phyloP scores from a whole-genome alignment of 305 asterid genomes.

The Ilex paraguariensis region DNA sequence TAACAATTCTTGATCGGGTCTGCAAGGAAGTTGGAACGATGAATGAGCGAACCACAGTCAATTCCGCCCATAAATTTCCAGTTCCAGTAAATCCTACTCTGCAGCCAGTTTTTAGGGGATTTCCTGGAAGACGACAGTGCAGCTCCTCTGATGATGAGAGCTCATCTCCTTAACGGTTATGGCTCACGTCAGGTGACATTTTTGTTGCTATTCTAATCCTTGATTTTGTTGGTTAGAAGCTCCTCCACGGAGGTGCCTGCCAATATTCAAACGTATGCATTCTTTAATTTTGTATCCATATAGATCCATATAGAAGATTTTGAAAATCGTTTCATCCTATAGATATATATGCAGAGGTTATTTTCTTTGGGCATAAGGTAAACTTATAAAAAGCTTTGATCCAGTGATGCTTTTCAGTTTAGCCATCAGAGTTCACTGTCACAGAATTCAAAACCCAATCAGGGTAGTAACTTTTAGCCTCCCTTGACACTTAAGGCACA shows the following conservation, averaged over 20 bases:
- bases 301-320: slow-evolving; percentile 35
- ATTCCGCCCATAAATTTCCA: slow-evolving; percentile 70
- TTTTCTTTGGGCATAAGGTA: slow-evolving; percentile 7
- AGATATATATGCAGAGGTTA: slow-evolving; percentile 19
- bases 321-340: slow-evolving; percentile 18
- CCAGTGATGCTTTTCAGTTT: too few relatives aligned
- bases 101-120: slow-evolving; percentile 35
- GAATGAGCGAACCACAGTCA: slow-evolving; percentile 66
- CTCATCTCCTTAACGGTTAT: slow-evolving; percentile 18
- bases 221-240: slow-evolving; percentile 14
- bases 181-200: slow-evolving; percentile 5
- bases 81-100: slow-evolving; percentile 82
- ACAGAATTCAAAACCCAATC: too few relatives aligned
- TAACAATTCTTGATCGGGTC: slow-evolving; percentile 64
- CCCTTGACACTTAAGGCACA: too few relatives aligned
- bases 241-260: slow-evolving; percentile 23
- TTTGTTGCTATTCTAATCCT: slow-evolving; percentile 24
- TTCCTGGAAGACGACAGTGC: slow-evolving; percentile 25
- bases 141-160: slow-evolving; percentile 48
- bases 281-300: slow-evolving; percentile 40
- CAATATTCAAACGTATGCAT: slow-evolving; percentile 23
- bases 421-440: too few relatives aligned
- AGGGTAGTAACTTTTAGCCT: too few relatives aligned
- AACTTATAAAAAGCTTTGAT: not conserved
- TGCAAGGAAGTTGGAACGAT: slow-evolving; percentile 92